A percentile compares a stretch with the other conserved stretches of the same genome.
phyloP scores from a whole-genome alignment of 345 rosid species.

The Fremontodendron californicum region DNA sequence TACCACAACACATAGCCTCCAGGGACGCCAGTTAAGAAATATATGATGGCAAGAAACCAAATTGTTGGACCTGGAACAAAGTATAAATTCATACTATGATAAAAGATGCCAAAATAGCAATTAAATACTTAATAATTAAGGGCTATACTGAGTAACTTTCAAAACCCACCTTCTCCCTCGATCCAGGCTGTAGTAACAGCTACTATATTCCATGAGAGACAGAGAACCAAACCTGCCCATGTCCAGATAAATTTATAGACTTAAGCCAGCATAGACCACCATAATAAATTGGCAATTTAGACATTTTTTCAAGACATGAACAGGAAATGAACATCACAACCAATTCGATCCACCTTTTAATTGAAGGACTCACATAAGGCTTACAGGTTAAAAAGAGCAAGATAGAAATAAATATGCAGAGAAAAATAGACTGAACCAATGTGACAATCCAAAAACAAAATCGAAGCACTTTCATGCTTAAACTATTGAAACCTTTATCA shows the following conservation, averaged over 20 bases:
- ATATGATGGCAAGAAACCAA: constrained; percentile 95
- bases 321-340: background rate
- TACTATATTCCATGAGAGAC: constrained; percentile 84
- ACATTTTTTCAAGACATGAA: background rate
- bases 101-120: constrained; percentile 6
- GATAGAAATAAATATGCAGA: background rate
- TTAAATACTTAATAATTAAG: background rate
- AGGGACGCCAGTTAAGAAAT: constrained; percentile 83
- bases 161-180: constrained; percentile 73
- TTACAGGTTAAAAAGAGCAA: background rate
- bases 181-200: constrained; percentile 90
- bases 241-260: background rate
- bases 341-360: background rate
- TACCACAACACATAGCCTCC: constrained; percentile 91
- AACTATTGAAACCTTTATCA: background rate
- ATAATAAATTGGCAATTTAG: background rate
- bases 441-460: background rate
- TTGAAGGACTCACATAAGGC: background rate
- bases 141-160: constrained; percentile 1
- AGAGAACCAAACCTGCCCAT: constrained; percentile 64
- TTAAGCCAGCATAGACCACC: constrained; percentile 8
- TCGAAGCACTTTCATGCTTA: background rate
- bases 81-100: constrained; percentile 1
- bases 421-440: background rate
- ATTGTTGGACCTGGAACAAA: constrained; percentile 63